These are phyloP conservation scores for Trichosporon ovoides DNA, from an alignment of 1,284 basidiomycete genomes.

Conservation along the genomic window DNA sequence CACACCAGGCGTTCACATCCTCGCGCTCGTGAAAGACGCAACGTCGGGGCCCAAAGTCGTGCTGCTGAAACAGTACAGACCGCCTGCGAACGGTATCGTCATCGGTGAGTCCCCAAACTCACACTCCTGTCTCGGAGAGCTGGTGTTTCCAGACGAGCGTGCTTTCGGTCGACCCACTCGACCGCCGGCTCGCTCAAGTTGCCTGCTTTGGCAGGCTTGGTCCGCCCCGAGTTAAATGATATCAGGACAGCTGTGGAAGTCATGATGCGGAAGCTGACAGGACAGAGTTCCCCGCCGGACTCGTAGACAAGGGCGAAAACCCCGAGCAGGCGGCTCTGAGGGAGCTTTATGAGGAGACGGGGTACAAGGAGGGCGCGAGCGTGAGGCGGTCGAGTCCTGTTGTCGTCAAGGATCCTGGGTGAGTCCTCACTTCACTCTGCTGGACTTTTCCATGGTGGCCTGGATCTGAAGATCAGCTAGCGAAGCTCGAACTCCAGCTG, in stretches of 20 bases:
- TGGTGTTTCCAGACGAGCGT: no score
- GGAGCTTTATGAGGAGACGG: conserved; percentile 87
- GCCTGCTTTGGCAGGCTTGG: not conserved
- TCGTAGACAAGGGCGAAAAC: conserved; percentile 76
- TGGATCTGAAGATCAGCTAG: no score
- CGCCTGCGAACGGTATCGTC: conserved; percentile 66
- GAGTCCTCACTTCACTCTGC: no score
- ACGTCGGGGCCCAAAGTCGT: conserved; percentile 60
- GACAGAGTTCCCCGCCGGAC: conserved; percentile 75
- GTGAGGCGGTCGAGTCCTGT: conserved; percentile 64
- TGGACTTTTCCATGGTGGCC: no score
- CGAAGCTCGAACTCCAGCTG: no score
- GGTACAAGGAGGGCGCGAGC: conserved; percentile 54
- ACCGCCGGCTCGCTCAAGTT: no score
- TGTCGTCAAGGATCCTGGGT: conserved; percentile 65
- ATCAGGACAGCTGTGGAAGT: no score
- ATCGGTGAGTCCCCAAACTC: conserved; percentile 65
- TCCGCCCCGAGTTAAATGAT: no score
- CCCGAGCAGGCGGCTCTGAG: conserved; percentile 67
- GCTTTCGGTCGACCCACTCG: no score
- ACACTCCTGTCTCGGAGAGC: no score
- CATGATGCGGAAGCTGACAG: not conserved
- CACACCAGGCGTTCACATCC: conserved; percentile 66
- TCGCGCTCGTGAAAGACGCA: conserved; percentile 70
- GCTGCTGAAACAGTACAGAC: conserved; percentile 81